Percentiles rank a stretch among this genome's conserved stretches.
These are phyloP conservation scores for Hypoxylon fuscum DNA, from an alignment of 495 filamentous ascomycete genomes.

Conservation along the genomic window DNA sequence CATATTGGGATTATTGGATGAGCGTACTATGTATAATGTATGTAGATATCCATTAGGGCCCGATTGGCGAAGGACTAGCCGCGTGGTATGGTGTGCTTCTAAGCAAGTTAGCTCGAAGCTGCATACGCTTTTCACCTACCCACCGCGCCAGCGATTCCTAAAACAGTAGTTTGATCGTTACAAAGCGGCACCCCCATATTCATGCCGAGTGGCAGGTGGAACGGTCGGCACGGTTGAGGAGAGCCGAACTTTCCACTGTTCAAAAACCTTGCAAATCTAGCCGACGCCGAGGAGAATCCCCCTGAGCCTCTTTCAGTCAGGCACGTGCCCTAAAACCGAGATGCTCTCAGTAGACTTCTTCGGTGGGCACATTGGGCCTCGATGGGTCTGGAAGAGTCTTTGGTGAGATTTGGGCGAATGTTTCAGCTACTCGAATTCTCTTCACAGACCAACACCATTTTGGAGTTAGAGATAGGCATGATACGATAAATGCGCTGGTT, in stretches of 20 bases:
- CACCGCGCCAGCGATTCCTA: constrained; percentile 3
- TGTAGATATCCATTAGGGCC: no score
- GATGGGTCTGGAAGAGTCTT: no score
- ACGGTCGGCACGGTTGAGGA: constrained; percentile 5
- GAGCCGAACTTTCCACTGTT: constrained; percentile 20
- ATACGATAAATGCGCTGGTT: constrained; percentile 13
- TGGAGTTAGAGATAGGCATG: constrained; percentile 4
- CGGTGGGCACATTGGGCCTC: no score
- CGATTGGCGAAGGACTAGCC: constrained; percentile 7
- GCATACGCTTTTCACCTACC: constrained; percentile 2
- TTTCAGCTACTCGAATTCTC: background rate
- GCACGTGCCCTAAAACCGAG: background rate
- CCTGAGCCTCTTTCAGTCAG: constrained; percentile 2
- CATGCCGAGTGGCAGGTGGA: constrained; percentile 24
- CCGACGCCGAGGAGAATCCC: constrained; percentile 20
- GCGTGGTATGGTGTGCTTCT: constrained; percentile 10
- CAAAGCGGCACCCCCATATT: constrained; percentile 12
- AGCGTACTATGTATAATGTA: no score
- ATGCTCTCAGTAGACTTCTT: background rate
- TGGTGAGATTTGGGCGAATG: background rate
- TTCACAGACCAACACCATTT: no score
- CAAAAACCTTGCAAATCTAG: constrained; percentile 16
- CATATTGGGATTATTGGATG: no score
- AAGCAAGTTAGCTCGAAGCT: constrained; percentile 1
- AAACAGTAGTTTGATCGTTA: constrained; percentile 20